These are phyloP conservation scores for Laburnicola sp. DNA, from an alignment of 2,329 filamentous ascomycete species.

Conservation along the genomic window DNA sequence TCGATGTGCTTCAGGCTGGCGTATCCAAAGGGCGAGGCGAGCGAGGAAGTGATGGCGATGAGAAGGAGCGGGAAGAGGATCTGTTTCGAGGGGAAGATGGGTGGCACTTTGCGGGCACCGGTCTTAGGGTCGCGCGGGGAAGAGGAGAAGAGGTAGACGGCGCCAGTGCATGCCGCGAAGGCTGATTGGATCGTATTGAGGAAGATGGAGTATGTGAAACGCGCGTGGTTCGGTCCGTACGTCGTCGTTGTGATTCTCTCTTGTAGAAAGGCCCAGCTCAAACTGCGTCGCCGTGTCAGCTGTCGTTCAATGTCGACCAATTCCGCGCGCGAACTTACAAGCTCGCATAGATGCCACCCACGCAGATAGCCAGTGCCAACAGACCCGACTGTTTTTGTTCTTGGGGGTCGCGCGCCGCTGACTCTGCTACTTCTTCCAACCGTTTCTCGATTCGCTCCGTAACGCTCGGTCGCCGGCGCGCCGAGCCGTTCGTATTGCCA, in stretches of 20 bases:
- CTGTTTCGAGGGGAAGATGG: conserved; percentile 74
- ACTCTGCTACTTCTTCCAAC: conserved; percentile 36
- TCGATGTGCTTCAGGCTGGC: conserved; percentile 90
- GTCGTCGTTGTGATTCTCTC: conserved; percentile 94
- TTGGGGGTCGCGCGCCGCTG: conserved; percentile 36
- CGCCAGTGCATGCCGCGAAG: conserved; percentile 82
- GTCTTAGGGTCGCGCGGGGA: conserved; percentile 56
- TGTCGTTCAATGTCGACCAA: background rate
- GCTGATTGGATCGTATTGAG: conserved; percentile 94
- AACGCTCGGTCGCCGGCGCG: conserved; percentile 28
- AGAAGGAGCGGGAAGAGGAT: conserved; percentile 80
- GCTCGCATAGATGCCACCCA: conserved; percentile 94
- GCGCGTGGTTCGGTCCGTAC: conserved; percentile 66
- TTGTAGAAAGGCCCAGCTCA: conserved; percentile 96
- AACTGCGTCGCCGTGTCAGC: conserved; percentile 49
- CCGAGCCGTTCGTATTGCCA: conserved; percentile 26
- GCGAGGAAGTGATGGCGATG: conserved; percentile 82
- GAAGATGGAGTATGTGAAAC: conserved; percentile 92
- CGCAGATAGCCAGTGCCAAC: conserved; percentile 78
- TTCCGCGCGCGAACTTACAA: conserved; percentile 64
- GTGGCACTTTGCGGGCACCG: conserved; percentile 38
- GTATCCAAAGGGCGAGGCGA: conserved; percentile 95
- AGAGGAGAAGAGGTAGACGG: conserved; percentile 71
- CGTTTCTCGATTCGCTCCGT: conserved; percentile 34
- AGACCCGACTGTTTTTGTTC: conserved; percentile 58